These are phyloP conservation scores for Rhodamnia argentea DNA, from an alignment of 345 rosid genomes.

Conservation along the genomic window DNA sequence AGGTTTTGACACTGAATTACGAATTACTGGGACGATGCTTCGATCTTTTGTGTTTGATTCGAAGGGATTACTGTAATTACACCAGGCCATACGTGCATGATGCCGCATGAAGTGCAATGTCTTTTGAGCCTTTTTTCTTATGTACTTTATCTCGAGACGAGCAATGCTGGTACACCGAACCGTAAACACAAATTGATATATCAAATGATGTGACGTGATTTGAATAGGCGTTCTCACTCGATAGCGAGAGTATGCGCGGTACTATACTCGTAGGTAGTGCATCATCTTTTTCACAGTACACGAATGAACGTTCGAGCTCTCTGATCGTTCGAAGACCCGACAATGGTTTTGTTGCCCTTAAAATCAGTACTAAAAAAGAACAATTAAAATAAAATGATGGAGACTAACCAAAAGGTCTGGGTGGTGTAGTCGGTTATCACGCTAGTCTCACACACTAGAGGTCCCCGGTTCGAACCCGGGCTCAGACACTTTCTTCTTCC, in stretches of 20 bases:
- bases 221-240: not conserved
- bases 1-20: not conserved
- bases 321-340: not conserved
- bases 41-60: not conserved
- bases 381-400: accelerated
- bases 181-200: not conserved
- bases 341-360: no score
- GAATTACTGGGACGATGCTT: not conserved
- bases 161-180: not conserved
- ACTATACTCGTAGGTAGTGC: not conserved
- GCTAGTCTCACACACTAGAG: conserved; percentile 69
- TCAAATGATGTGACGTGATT: not conserved
- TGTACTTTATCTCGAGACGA: not conserved
- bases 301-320: not conserved
- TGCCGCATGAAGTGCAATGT: not conserved
- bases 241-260: not conserved
- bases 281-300: not conserved
- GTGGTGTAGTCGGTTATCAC: conserved; percentile 76
- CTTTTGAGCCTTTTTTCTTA: not conserved
- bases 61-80: not conserved
- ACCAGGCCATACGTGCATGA: not conserved
- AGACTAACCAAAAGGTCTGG: conserved; percentile 1
- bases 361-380: no score
- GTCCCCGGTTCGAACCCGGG: conserved; percentile 65
- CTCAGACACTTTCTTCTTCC: conserved; percentile 10